phyloP scores from a whole-genome alignment of 805 yeast species.

The Kluyveromyces aestuarii region DNA sequence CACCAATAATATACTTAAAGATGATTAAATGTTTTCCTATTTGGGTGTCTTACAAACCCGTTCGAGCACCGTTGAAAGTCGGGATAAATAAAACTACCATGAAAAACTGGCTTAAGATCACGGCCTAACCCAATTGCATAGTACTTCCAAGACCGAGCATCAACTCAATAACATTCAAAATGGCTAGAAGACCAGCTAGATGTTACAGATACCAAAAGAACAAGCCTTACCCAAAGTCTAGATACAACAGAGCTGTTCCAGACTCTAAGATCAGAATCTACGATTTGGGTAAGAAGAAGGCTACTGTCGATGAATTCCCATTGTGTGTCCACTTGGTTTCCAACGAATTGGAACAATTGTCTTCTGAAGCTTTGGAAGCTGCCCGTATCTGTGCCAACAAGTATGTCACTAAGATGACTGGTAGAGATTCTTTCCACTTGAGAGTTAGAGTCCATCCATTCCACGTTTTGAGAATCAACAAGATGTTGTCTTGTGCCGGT shows the following conservation, averaged over 20 bases:
- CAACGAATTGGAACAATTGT: constrained; percentile 97
- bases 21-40: too few species aligned
- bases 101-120: too few species aligned
- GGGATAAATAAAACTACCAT: too few species aligned
- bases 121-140: too few species aligned
- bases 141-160: background rate
- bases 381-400: constrained; percentile 99
- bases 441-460: constrained; percentile 99
- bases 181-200: constrained; percentile 99
- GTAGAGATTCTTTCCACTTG: constrained; percentile 99
- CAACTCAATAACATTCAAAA: constrained; percentile 39
- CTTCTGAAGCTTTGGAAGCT: constrained; percentile 99
- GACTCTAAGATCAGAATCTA: constrained; percentile 98
- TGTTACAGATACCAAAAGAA: constrained; percentile 99
- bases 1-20: too few species aligned
- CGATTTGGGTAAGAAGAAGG: constrained; percentile 99
- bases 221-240: constrained; percentile 99
- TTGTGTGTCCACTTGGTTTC: constrained; percentile 98
- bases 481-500: constrained; percentile 99
- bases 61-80: too few species aligned
- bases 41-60: too few species aligned
- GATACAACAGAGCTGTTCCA: constrained; percentile 99
- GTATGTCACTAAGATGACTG: constrained; percentile 94
- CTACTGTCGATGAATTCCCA: constrained; percentile 98
- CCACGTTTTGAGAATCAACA: constrained; percentile 99